Evolutionary conservation across 192 early-diverging fungal genomes (phyloP).

Genomic region (Backusella luteola): DNA sequence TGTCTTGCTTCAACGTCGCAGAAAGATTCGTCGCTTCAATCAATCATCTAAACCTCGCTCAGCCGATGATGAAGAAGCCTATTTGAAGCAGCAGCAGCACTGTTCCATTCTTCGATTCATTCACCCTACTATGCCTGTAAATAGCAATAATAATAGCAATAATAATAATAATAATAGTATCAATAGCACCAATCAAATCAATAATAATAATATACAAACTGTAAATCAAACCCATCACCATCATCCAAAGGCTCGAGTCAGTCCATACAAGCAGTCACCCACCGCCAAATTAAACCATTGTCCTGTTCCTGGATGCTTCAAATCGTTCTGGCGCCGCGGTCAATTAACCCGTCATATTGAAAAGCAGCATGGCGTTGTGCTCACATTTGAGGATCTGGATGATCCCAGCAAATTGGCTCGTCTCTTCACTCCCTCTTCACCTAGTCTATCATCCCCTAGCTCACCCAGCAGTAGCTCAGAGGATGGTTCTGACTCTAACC

Average conservation of each 20-base stretch:
- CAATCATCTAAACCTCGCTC: slow-evolving; percentile 16
- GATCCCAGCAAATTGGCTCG: slow-evolving; percentile 14
- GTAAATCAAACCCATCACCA: neutral
- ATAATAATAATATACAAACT: neutral
- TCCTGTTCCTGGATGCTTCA: slow-evolving; percentile 29
- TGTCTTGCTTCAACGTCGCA: slow-evolving; percentile 31
- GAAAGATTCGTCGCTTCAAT: slow-evolving; percentile 19
- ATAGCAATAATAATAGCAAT: neutral
- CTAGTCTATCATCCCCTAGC: slow-evolving; percentile 3
- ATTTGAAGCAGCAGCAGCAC: slow-evolving; percentile 31
- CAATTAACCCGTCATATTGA: slow-evolving; percentile 38
- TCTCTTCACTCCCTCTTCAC: slow-evolving; percentile 1
- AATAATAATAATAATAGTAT: neutral
- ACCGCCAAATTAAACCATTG: slow-evolving; percentile 34
- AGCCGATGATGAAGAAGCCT: slow-evolving; percentile 34
- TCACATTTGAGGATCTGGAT: slow-evolving; percentile 21
- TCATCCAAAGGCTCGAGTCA: slow-evolving; percentile 16
- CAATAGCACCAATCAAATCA: neutral
- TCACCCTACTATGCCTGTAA: slow-evolving; percentile 7
- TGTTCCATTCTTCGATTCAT: slow-evolving; percentile 36
- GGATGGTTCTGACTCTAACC: neutral
- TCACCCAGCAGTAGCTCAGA: neutral
- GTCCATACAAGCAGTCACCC: slow-evolving; percentile 27
- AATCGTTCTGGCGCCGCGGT: slow-evolving; percentile 37
- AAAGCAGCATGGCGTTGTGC: slow-evolving; percentile 25